phyloP scores from a whole-genome alignment of 2,329 filamentous ascomycete species.

The Hypoxylon sp. region DNA sequence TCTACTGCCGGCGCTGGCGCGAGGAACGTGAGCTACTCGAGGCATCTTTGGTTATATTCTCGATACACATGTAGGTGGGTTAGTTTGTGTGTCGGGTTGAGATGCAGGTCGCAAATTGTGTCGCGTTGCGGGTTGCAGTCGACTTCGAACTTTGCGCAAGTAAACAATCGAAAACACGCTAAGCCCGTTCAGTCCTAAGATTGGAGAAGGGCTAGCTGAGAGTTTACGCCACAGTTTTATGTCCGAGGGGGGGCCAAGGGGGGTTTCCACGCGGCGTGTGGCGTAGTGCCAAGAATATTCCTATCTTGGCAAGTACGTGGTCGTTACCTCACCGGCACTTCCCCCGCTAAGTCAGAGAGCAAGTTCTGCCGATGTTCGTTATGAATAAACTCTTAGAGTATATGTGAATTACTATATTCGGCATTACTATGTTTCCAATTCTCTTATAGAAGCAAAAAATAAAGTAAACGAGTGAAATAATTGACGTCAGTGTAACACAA shows the following conservation, averaged over 20 bases:
- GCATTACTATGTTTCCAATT: not conserved
- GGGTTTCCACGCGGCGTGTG: slow-evolving; percentile 13
- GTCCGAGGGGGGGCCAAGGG: not conserved
- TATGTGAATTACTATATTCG: not conserved
- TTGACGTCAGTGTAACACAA: slow-evolving; percentile 35
- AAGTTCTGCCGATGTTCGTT: not conserved
- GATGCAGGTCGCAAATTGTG: slow-evolving; percentile 41
- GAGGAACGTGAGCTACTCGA: slow-evolving; percentile 70
- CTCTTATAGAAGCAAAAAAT: not conserved
- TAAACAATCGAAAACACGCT: slow-evolving; percentile 43
- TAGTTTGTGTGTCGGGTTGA: slow-evolving; percentile 22
- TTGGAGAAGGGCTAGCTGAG: slow-evolving; percentile 11
- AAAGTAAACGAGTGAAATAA: not conserved
- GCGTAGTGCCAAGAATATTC: slow-evolving; percentile 1
- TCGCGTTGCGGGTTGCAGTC: slow-evolving; percentile 37
- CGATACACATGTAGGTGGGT: slow-evolving; percentile 40
- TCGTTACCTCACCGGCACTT: slow-evolving; percentile 29
- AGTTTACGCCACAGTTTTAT: slow-evolving; percentile 14
- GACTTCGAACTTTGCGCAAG: slow-evolving; percentile 39
- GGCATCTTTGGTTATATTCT: slow-evolving; percentile 63
- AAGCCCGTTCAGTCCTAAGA: slow-evolving; percentile 20
- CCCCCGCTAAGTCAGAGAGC: not conserved
- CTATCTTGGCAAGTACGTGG: slow-evolving; percentile 29
- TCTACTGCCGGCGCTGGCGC: slow-evolving; percentile 63
- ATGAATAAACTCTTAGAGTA: not conserved